phyloP scores from a whole-genome alignment of 1,284 basidiomycete species.

The Gymnopus androsaceus region DNA sequence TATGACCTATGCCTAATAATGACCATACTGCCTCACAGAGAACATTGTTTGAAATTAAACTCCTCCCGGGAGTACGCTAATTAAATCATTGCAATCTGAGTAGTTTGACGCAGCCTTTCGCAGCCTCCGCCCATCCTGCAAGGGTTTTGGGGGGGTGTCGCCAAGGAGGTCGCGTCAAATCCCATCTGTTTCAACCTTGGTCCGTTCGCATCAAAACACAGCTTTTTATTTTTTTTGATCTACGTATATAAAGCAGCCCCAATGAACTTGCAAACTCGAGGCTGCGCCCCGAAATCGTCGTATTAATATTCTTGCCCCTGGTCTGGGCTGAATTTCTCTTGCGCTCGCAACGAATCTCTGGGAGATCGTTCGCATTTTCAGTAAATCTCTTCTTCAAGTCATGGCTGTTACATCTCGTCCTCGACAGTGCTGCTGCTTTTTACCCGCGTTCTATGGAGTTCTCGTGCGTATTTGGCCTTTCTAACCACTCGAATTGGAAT shows the following conservation, averaged over 20 bases:
- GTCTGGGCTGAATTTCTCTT: not conserved
- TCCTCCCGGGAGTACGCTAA: not conserved
- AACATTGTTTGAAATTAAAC: not conserved
- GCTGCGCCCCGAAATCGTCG: constrained; percentile 10
- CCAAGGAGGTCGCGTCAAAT: not conserved
- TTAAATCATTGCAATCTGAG: not conserved
- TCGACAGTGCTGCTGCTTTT: constrained; percentile 56
- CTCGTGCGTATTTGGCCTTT: constrained; percentile 51
- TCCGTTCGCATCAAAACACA: not conserved
- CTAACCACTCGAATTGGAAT: not conserved
- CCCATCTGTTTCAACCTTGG: not conserved
- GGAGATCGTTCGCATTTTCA: constrained; percentile 4
- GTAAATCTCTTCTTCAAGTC: not conserved
- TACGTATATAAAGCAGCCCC: not conserved
- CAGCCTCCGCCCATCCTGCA: too few relatives aligned
- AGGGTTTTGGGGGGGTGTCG: too few relatives aligned
- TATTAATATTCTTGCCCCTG: constrained; percentile 1
- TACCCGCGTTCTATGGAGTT: constrained; percentile 61
- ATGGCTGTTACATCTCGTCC: constrained; percentile 4
- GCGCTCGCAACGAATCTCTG: constrained; percentile 9
- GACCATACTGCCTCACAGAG: constrained; percentile 8
- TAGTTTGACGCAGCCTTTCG: too few relatives aligned
- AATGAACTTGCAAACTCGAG: not conserved
- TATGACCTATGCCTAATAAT: constrained; percentile 15
- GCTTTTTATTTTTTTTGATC: not conserved